phyloP scores from a whole-genome alignment of 106 monocot species.

The Dendrobium catenatum region DNA sequence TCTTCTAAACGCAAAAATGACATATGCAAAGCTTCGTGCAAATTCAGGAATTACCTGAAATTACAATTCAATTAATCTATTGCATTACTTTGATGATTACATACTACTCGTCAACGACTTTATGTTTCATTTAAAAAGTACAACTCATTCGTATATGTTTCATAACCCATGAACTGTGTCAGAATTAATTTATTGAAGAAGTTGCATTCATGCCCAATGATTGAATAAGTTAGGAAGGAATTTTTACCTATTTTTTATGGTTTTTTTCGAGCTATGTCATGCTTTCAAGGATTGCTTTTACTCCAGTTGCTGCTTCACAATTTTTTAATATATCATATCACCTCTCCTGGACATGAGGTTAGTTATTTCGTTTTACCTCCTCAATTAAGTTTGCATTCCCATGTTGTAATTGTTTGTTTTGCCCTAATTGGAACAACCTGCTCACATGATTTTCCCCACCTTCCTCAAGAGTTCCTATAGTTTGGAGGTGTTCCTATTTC shows the following conservation, averaged over 20 bases:
- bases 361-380: conserved; percentile 21
- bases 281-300: conserved; percentile 86
- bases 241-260: neutral
- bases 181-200: neutral
- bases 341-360: conserved; percentile 89
- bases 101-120: too few relatives aligned
- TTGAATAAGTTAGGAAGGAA: too few relatives aligned
- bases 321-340: conserved; percentile 85
- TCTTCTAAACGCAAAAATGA: too few relatives aligned
- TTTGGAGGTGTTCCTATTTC: conserved; percentile 94
- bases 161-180: too few relatives aligned
- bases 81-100: too few relatives aligned
- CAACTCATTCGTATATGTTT: too few relatives aligned
- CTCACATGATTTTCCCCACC: conserved; percentile 9
- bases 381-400: neutral
- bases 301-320: conserved; percentile 67
- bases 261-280: conserved; percentile 52
- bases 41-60: too few relatives aligned
- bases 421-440: neutral
- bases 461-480: conserved; percentile 74
- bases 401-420: neutral
- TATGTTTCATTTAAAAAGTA: too few relatives aligned
- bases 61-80: too few relatives aligned
- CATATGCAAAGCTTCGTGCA: too few relatives aligned
- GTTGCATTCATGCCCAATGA: neutral